Evolutionary conservation across 139 green algal genomes (phyloP), one percentile per base, ranked within the genome.

Genomic region (Coelastrella sp.): DNA sequence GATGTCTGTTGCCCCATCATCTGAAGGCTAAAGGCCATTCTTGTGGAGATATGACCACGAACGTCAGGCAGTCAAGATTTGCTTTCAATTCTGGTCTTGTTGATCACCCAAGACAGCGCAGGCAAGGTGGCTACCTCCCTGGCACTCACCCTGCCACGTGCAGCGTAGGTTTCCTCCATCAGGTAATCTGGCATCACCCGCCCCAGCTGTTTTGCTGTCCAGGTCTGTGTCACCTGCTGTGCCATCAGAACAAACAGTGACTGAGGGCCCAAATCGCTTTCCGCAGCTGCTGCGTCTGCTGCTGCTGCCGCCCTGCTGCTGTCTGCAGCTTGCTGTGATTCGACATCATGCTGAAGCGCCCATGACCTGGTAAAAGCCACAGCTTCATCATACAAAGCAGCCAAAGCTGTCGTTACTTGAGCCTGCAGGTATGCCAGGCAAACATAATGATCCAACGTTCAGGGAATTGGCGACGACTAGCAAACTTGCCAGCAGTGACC

Each of bases 311-410:
- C n/a, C 27, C 63, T 59, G 57, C 15, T 19, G 24, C 17, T 12
- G 0, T 0, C 65, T 49, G 24, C 83, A 58, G 63, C 0, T 65
- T 58, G 84, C 35, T 56, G 84, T 58, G 80, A 19, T 68, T 0
- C 80, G 19, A 68, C 66, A 66, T 35, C 84, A 19, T 65, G 74
- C 49, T 78, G 25, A 22, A 24, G n/a, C 19, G 84, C 49, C 49
- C 49, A 79, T 3, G 76, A 20, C 7, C 9, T 19, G 8, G 12
- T 12, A 11, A 81, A 88, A 15, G 57, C 74, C 12, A 57, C 68
- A 27, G 84, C 84, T n/a, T 88, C 84, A 17, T 88, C 49, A 56
- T 88, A 88, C 65, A 88, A 27, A 24, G 84, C 84, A 49, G 49
- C 19, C 25, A 88, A 8, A 6, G 84, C 84, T 24, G 59, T 19